phyloP scores from a whole-genome alignment of 2,329 filamentous ascomycete genomes.

The Claviceps maximensis region DNA sequence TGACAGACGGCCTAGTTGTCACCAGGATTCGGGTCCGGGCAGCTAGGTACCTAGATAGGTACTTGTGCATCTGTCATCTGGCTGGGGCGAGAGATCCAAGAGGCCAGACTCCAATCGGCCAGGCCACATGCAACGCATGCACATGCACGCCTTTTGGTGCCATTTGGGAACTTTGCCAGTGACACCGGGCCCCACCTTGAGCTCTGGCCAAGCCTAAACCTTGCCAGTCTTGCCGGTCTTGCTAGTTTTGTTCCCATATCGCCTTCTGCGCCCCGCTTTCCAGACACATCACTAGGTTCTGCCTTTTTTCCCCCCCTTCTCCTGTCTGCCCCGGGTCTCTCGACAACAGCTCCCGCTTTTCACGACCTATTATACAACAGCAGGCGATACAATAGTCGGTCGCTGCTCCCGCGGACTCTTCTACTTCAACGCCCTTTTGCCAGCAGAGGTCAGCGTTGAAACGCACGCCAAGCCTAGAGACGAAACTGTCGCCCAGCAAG shows the following conservation, averaged over 20 bases:
- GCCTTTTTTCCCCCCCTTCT: not conserved
- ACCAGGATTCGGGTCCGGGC: no score
- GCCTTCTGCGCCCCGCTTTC: slow-evolving; percentile 3
- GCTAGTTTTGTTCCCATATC: not conserved
- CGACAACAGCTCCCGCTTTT: slow-evolving; percentile 5
- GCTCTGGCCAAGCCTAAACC: not conserved
- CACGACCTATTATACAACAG: slow-evolving; percentile 4
- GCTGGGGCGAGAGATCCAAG: no score
- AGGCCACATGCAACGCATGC: no score
- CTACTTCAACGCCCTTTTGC: not conserved
- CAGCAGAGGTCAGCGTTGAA: not conserved
- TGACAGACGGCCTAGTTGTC: no score
- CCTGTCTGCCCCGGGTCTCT: not conserved
- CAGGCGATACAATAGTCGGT: slow-evolving; percentile 3
- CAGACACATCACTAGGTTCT: not conserved
- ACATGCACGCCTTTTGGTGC: no score
- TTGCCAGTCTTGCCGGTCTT: no score
- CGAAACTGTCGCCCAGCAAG: not conserved
- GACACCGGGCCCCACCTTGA: not conserved
- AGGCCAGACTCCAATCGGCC: no score
- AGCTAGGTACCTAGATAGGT: no score
- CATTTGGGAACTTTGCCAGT: no score
- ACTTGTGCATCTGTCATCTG: no score
- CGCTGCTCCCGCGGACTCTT: slow-evolving; percentile 4
- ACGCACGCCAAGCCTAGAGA: slow-evolving; percentile 1